Evolutionary conservation across 495 filamentous ascomycete genomes (phyloP), one percentile per base, ranked within the genome.

Genomic region (Cercophora sp.): DNA sequence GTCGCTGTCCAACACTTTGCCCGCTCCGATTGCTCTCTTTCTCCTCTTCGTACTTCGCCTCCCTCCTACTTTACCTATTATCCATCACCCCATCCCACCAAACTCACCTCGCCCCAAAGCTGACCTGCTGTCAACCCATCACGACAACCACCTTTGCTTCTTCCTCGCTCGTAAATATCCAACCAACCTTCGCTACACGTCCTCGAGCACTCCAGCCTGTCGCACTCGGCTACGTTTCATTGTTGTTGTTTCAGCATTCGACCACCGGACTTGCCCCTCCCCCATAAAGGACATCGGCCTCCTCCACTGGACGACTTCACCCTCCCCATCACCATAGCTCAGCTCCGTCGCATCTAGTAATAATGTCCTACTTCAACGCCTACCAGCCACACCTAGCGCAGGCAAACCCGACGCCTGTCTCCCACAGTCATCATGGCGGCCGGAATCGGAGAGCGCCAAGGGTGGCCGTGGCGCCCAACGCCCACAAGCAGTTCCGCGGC

Each of bases 391-490:
- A 85, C 55, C 84, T 83, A 68, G 74, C 77, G 63, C 67, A 78
- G 67, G 74, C 76, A 60, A 69, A 65, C 65, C 68, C 73, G 58
- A 68, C 67, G 59, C 60, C 75, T n/a, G 70, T 77, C 27, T 79
- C 83, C 47, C 82, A 87, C 68, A 84, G 79, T 67, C 86, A 93
- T 70, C 88, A 94, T 72, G 85, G 83, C 66, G 84, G 88, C 54
- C 87, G 91, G 56, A 90, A 90, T 61, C 86, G 94, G 62, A 83
- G 93, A 70, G 90, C 85, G 43, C 89, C 92, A 51, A 82, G 91
- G 63, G 76, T 93, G 58, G 82, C 85, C 42, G 81, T 86, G 40
- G 79, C 86, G 44, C 88, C 91, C 58, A 87, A 91, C 70, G 74
- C 85, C 31, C 88, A 94, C 62, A 85, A 89, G 70, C 90, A 92